Base-by-base conservation (phyloP, 768 basidiomycete genomes). In the Lactifluus echinatus region DNA sequence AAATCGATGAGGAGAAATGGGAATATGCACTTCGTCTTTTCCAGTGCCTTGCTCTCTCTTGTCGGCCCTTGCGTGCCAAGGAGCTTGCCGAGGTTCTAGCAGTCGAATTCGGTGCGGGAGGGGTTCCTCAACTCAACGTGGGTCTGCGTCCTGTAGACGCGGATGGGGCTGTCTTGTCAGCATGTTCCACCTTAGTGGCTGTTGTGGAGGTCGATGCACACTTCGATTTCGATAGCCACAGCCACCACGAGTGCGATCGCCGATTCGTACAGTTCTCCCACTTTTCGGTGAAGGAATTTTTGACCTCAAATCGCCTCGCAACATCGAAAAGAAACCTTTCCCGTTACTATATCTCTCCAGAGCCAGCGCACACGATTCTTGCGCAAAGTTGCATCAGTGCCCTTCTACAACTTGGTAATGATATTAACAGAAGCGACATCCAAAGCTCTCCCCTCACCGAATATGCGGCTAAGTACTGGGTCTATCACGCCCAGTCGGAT, bases 271-370 rank as follows among this genome's bases (percentile, higher is more conserved):
- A 45, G 24, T 54, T 54, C 21, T 54, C 53, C 28, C 53, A 54
- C n/a, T 46, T 37, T 29, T 54, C 53, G 2, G 44, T 46, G 15
- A 36, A 37, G n/a, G 53, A 45, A 15, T 54, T 46, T 44, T 54
- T 54, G n/a, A 54, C 44, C 19, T 54, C 53, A 12, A 17, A 3
- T 29, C 53, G 51, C 21, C 40, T 52, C 10, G 28, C 28, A 3
- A 17, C 8, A 5, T 52, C 51, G 7, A 19, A 1, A 15, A 52
- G 21, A 4, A 12, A 14, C 19, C 40, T 43, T 42, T 43, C 29
- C 14, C 40, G 4, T 8, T 52, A 29, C 15, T 45, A 45, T 14
- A 28, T 54, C 12, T 46, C 43, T 34, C 26, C 44, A 5, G 39
- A 42, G 8, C 19, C 44, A 15, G 53, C 53, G 19, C 19, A 52